phyloP scores from a whole-genome alignment of 148 eudicot species.

The Cornus kousa region DNA sequence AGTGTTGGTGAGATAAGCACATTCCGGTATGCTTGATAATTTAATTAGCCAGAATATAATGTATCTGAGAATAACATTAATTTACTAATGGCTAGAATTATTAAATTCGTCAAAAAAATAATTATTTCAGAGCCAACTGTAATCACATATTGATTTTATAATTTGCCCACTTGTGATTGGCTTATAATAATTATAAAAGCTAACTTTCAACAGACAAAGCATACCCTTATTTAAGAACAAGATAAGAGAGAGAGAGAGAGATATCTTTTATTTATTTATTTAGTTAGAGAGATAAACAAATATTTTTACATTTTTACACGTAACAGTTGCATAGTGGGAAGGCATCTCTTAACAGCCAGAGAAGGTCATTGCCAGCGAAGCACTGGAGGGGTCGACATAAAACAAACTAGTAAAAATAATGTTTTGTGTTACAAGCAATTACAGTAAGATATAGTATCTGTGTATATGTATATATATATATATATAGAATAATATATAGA shows the following conservation, averaged over 20 bases:
- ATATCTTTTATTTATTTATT: too few species aligned
- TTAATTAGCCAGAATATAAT: too few species aligned
- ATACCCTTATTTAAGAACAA: conserved; percentile 12
- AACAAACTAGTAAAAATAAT: conserved; percentile 25
- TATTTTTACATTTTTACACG: conserved; percentile 5
- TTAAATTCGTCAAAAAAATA: too few species aligned
- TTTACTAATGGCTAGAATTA: too few species aligned
- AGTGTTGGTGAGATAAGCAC: too few species aligned
- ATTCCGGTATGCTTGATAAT: too few species aligned
- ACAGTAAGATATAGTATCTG: neutral
- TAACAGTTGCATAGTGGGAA: conserved; percentile 24
- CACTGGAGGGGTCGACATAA: conserved; percentile 19
- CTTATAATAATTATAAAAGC: conserved; percentile 4
- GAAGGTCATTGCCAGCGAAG: conserved; percentile 31
- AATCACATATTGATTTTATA: conserved; percentile 13
- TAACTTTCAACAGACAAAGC: conserved; percentile 10
- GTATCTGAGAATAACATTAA: too few species aligned
- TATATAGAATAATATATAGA: neutral
- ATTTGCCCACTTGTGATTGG: conserved; percentile 29
- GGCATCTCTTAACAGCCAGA: conserved; percentile 22
- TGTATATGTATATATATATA: neutral
- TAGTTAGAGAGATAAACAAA: neutral
- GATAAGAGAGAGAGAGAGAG: too few species aligned
- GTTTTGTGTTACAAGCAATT: conserved; percentile 25
- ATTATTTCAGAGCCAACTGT: neutral